Conservation (phyloP, 805 yeast genomes). For the Wickerhamiella australiensis region DNA sequence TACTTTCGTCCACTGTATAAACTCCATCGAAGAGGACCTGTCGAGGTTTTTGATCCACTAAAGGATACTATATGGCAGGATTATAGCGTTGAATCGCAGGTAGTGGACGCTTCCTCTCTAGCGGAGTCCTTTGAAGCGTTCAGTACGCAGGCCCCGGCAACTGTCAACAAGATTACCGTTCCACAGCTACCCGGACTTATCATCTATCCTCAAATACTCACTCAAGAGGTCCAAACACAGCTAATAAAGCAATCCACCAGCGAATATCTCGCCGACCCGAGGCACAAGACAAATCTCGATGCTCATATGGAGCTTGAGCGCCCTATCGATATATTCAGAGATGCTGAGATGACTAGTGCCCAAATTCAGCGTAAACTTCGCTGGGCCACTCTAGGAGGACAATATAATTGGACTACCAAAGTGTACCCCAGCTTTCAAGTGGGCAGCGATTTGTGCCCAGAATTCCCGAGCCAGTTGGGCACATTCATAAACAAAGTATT, state of each 20-base stretch:
- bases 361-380: conserved; percentile 26
- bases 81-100: neutral
- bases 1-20: conserved; percentile 23
- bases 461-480: conserved; percentile 25
- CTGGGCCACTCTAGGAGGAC: conserved; percentile 39
- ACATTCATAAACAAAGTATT: conserved; percentile 19
- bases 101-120: neutral
- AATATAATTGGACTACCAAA: conserved; percentile 36
- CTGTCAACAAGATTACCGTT: conserved; percentile 16
- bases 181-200: conserved; percentile 29
- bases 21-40: conserved; percentile 15
- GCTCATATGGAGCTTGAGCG: conserved; percentile 26
- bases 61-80: neutral
- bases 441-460: conserved; percentile 26
- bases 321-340: conserved; percentile 26
- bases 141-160: conserved; percentile 2
- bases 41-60: conserved; percentile 2
- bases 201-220: conserved; percentile 22
- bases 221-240: conserved; percentile 23
- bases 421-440: conserved; percentile 31
- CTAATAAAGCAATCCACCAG: conserved; percentile 25
- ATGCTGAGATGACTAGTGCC: conserved; percentile 13
- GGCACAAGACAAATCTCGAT: conserved; percentile 30
- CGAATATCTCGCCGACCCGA: conserved; percentile 26
- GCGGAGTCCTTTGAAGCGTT: conserved; percentile 11